Evolutionary conservation across 1,139 yeast species (phyloP).

Genomic region (Kodamaea arcana): DNA sequence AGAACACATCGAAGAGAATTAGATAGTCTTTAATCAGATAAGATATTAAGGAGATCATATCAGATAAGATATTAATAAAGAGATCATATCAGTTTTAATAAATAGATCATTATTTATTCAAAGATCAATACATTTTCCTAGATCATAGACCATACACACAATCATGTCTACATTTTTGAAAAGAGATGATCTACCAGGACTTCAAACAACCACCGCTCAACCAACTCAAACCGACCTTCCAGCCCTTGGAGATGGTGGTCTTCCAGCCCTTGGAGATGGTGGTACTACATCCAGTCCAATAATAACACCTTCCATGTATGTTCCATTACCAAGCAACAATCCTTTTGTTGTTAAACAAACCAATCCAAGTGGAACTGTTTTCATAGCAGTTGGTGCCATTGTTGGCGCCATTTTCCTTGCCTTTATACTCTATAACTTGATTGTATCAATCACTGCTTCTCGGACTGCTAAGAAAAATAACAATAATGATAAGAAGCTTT

Average conservation of each 20-base stretch:
- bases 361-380: conserved; percentile 70
- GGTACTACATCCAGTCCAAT: conserved; percentile 7
- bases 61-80: no score
- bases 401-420: conserved; percentile 53
- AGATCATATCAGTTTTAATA: no score
- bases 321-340: conserved; percentile 56
- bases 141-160: not conserved
- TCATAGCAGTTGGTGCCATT: conserved; percentile 71
- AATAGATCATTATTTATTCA: no score
- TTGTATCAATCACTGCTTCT: conserved; percentile 36
- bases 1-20: no score
- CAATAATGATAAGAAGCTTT: conserved; percentile 28
- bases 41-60: no score
- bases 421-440: conserved; percentile 37
- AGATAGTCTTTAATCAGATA: no score
- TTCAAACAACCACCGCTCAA: not conserved
- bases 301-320: conserved; percentile 57
- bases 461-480: conserved; percentile 35
- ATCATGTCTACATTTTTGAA: not conserved
- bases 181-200: not conserved
- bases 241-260: no score
- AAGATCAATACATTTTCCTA: not conserved
- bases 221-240: not conserved
- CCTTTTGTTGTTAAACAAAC: conserved; percentile 55
- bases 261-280: not conserved